Evolutionary conservation across 116 monocot species (phyloP), one percentile per base, ranked within the genome.

Genomic region (Dioscorea cayenensis): DNA sequence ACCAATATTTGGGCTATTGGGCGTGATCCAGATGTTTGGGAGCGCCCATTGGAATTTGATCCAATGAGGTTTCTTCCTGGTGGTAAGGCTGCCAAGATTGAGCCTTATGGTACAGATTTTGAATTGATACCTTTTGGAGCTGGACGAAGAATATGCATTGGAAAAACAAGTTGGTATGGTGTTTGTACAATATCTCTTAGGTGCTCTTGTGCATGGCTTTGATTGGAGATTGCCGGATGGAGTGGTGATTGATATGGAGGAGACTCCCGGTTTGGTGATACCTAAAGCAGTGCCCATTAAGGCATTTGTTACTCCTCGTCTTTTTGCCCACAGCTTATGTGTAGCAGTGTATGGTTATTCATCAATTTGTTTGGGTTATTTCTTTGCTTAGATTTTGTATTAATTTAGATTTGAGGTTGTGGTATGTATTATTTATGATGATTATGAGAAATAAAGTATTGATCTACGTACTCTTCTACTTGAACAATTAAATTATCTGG

Each of bases 81-180:
- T 19, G 79, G 79, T 11, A 49, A 63, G 58, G 52, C 28, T 19
- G 58, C 65, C 4, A 70, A 38, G 36, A 71, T 60, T 0, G 73
- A 79, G 49, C 62, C 52, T 0, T 35, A 32, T 22, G 78, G 78
- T 0, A 69, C 49, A 19, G 64, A 79, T 36, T 79, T 79, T 28
- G 73, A 73, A 68, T 65, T 79, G 1, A 79, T 79, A 63, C 78
- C 73, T 20, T 79, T 79, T 13, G 78, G 78, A 3, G 67, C 78
- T 17, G 78, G 78, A 28, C 3, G 73, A 28, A 79, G 78, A 73
- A 69, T 69, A 16, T 77, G 76, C 36, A 64, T 64, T 7, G 76
- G 76, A 32, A 77, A n/a, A 64, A 64, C 22, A 64, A 13, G 20
- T 13, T 14, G 76, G 76, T 14, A 21, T 70, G 64, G 14, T 37